Evolutionary conservation across 192 early-diverging fungal genomes (phyloP).

Genomic region (Lunasporangiospora selenospora): DNA sequence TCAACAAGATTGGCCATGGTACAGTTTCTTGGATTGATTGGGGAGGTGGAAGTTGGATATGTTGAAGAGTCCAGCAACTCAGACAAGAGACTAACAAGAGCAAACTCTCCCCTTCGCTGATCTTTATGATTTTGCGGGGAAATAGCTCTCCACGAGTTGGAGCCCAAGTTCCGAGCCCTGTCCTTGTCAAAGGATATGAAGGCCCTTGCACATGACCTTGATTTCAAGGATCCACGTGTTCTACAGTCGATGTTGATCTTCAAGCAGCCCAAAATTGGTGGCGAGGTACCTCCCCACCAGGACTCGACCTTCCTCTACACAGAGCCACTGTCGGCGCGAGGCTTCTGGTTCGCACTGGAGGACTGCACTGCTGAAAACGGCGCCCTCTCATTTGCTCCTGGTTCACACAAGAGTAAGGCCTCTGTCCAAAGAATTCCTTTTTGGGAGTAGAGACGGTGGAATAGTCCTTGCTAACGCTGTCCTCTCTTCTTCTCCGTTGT

Average conservation of each 20-base stretch:
- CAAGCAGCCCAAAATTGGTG: conserved; percentile 72
- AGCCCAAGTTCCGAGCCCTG: conserved; percentile 76
- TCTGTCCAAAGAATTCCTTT: too few relatives aligned
- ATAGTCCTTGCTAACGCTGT: too few relatives aligned
- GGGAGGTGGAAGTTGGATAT: too few relatives aligned
- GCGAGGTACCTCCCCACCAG: conserved; percentile 84
- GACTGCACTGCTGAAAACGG: conserved; percentile 90
- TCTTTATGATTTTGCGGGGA: background rate
- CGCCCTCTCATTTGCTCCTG: conserved; percentile 84
- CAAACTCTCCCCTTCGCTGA: too few relatives aligned
- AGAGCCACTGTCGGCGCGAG: conserved; percentile 79
- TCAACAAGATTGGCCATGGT: conserved; percentile 95
- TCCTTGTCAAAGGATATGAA: conserved; percentile 62
- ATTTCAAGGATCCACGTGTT: conserved; percentile 73
- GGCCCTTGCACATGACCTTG: conserved; percentile 63
- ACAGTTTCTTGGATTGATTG: too few relatives aligned
- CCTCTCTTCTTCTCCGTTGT: too few relatives aligned
- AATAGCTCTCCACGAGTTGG: conserved; percentile 76
- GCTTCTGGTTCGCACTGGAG: conserved; percentile 94
- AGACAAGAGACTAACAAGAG: too few relatives aligned
- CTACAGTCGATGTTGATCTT: conserved; percentile 95
- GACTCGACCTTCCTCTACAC: conserved; percentile 95
- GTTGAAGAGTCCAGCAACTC: too few relatives aligned
- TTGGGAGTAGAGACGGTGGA: too few relatives aligned
- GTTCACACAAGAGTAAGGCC: conserved; percentile 78